These are phyloP conservation scores for Cornus kousa DNA, from an alignment of 148 eudicot species.

Conservation along the genomic window DNA sequence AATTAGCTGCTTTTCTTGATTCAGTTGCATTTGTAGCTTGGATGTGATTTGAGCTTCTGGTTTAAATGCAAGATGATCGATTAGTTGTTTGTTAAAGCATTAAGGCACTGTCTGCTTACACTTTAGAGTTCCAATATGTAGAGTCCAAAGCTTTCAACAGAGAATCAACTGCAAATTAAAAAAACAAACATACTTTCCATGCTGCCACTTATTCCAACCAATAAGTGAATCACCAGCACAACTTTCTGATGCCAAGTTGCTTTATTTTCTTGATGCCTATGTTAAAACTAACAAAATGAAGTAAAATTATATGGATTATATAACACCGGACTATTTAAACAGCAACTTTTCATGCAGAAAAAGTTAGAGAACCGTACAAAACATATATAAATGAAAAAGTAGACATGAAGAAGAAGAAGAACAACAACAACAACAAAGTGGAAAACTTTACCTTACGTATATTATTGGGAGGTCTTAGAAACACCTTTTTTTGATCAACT, in stretches of 20 bases:
- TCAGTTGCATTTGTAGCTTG: background rate
- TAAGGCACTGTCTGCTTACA: background rate
- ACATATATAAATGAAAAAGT: background rate
- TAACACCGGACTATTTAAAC: background rate
- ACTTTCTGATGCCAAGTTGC: background rate
- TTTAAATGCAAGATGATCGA: background rate
- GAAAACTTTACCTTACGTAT: constrained; percentile 68
- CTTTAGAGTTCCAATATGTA: background rate
- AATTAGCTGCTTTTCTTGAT: constrained; percentile 8
- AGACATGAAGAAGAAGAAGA: background rate
- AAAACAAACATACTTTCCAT: background rate
- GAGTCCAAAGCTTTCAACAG: background rate
- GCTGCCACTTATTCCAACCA: background rate
- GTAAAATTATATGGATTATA: background rate
- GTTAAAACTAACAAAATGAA: background rate
- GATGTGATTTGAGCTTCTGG: background rate
- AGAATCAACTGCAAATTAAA: background rate
- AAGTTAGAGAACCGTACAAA: background rate
- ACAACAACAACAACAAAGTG: background rate
- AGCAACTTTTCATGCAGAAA: background rate
- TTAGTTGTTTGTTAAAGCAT: background rate
- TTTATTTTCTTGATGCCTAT: background rate
- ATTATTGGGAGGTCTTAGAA: constrained; percentile 63
- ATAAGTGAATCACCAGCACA: background rate
- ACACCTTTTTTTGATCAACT: constrained; percentile 85